A percentile compares a stretch with the other conserved stretches of the same genome.
Evolutionary conservation across 805 yeast species (phyloP).

Genomic region (Wickerhamia fluorescens): DNA sequence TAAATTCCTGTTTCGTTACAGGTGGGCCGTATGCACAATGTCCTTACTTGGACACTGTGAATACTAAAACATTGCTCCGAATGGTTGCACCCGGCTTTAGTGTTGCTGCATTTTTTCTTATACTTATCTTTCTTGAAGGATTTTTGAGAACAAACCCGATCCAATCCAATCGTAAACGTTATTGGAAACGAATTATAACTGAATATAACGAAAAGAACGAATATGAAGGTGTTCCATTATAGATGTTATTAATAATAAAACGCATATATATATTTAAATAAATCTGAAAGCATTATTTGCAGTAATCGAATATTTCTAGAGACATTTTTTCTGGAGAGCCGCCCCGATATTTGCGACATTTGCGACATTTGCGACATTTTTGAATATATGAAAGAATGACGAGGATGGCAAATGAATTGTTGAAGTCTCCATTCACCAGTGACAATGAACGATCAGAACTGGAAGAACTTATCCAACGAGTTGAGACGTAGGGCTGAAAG

Average conservation of each 20-base stretch:
- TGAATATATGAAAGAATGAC: too few species aligned
- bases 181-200: conserved; percentile 50
- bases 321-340: too few species aligned
- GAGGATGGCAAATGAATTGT: too few species aligned
- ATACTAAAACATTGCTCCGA: conserved; percentile 49
- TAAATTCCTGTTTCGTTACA: conserved; percentile 72
- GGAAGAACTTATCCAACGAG: conserved; percentile 36
- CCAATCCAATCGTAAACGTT: conserved; percentile 58
- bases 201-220: conserved; percentile 55
- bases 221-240: conserved; percentile 77
- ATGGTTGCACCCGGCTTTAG: conserved; percentile 64
- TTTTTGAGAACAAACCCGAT: conserved; percentile 55
- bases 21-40: conserved; percentile 77
- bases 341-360: too few species aligned
- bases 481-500: conserved; percentile 33
- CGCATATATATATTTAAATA: too few species aligned
- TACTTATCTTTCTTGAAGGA: conserved; percentile 48
- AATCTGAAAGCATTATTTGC: too few species aligned
- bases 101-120: conserved; percentile 46
- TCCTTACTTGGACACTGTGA: conserved; percentile 60
- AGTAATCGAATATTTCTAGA: too few species aligned
- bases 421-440: too few species aligned
- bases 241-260: not conserved
- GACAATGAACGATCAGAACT: conserved; percentile 34
- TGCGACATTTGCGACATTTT: too few species aligned